phyloP scores from a whole-genome alignment of 164 flowering plant genomes.

The Aristolochia contorta region DNA sequence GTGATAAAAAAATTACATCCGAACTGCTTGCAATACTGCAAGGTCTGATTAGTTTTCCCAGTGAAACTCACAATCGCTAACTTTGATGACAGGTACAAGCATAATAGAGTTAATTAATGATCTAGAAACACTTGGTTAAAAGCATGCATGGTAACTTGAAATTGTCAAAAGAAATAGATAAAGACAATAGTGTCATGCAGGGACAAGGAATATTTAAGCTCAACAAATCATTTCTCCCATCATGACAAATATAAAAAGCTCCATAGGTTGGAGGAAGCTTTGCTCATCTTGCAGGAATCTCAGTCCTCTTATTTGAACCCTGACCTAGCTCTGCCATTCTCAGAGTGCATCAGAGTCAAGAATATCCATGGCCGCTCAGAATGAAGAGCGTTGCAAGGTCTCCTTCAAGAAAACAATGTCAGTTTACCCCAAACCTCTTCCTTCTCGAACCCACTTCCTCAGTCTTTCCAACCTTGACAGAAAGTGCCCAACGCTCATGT shows the following conservation, averaged over 20 bases:
- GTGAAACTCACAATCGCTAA: neutral
- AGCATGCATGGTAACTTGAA: neutral
- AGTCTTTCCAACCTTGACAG: slow-evolving; percentile 42
- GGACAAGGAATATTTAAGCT: neutral
- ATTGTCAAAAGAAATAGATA: neutral
- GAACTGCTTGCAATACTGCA: neutral
- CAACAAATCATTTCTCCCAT: slow-evolving; percentile 6
- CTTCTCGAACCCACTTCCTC: slow-evolving; percentile 18
- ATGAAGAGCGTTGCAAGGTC: slow-evolving; percentile 14
- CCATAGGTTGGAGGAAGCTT: slow-evolving; percentile 1
- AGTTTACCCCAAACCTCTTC: slow-evolving; percentile 25
- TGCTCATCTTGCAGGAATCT: slow-evolving; percentile 25
- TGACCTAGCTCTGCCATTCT: slow-evolving; percentile 11
- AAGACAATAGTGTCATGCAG: slow-evolving; percentile 29
- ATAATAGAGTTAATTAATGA: neutral
- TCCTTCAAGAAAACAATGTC: slow-evolving; percentile 18
- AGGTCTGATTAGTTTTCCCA: neutral
- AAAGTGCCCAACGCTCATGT: slow-evolving; percentile 43
- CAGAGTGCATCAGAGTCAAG: neutral
- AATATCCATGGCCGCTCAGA: slow-evolving; percentile 18
- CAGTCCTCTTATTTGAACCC: slow-evolving; percentile 9
- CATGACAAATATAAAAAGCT: slow-evolving; percentile 2
- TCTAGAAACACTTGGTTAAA: neutral
- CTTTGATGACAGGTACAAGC: neutral
- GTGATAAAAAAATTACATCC: neutral